These are phyloP conservation scores for Hanseniaspora valbyensis DNA, from an alignment of 805 yeast species.

Conservation along the genomic window DNA sequence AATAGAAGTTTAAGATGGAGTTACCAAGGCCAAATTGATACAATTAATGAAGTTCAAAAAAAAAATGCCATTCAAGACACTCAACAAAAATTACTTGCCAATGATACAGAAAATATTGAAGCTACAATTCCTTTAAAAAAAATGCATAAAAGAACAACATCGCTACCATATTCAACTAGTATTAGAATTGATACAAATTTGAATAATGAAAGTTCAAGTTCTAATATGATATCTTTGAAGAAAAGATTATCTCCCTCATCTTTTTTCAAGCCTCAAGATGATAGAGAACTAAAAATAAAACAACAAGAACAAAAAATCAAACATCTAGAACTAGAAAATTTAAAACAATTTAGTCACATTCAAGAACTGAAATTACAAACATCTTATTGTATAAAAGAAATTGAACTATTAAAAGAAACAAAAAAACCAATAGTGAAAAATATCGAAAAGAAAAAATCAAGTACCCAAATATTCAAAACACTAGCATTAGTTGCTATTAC, in stretches of 20 bases:
- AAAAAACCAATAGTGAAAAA: neutral
- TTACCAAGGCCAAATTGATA: constrained; percentile 12
- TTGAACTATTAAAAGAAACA: constrained; percentile 5
- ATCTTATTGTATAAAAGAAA: constrained; percentile 11
- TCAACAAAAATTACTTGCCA: constrained; percentile 1
- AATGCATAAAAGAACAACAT: constrained; percentile 12
- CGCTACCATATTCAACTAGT: constrained; percentile 3
- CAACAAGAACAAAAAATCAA: constrained; percentile 9
- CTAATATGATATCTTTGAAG: constrained; percentile 8
- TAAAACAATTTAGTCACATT: constrained; percentile 11
- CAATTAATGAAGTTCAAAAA: constrained; percentile 13
- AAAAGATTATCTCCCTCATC: constrained; percentile 13
- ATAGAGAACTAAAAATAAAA: constrained; percentile 11
- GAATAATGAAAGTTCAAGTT: neutral
- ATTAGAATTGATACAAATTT: neutral
- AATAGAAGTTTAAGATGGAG: constrained; percentile 16
- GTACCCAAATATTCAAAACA: neutral
- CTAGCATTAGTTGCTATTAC: neutral
- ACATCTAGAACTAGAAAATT: constrained; percentile 3
- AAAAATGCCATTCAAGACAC: constrained; percentile 5
- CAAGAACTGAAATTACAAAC: constrained; percentile 14
- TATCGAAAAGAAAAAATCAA: neutral
- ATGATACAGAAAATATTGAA: neutral
- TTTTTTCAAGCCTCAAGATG: constrained; percentile 10
- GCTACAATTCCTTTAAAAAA: neutral